Evolutionary conservation across 768 basidiomycete genomes (phyloP).

Genomic region (Russula dissimulans): DNA sequence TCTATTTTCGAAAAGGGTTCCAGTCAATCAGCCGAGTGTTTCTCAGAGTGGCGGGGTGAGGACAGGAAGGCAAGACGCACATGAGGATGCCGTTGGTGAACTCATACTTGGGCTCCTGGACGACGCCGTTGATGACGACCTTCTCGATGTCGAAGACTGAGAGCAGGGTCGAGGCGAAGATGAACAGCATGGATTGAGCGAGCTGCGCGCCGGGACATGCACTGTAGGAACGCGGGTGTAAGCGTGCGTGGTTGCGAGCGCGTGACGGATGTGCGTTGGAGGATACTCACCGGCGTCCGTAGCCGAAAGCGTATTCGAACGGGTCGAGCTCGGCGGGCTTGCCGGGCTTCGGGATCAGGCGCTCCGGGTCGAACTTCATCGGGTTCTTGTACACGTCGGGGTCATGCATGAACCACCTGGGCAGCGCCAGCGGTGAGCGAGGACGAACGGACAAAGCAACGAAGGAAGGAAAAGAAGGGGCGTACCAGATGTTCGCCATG

Average conservation of each 20-base stretch:
- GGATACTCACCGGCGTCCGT: slow-evolving; percentile 21
- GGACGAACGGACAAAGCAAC: not conserved
- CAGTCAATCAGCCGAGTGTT: not conserved
- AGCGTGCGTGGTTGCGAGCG: not conserved
- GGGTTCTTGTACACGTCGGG: slow-evolving; percentile 25
- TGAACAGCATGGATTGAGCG: slow-evolving; percentile 20
- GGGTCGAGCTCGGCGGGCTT: slow-evolving; percentile 20
- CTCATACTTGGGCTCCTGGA: slow-evolving; percentile 13
- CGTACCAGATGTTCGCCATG: slow-evolving; percentile 29
- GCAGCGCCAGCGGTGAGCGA: not conserved
- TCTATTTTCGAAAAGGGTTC: not conserved
- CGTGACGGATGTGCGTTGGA: not conserved
- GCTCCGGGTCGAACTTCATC: slow-evolving; percentile 24
- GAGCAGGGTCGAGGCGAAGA: slow-evolving; percentile 17
- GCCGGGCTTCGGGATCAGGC: slow-evolving; percentile 21
- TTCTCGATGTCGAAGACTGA: slow-evolving; percentile 18
- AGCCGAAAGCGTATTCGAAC: slow-evolving; percentile 21
- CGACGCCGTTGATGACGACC: slow-evolving; percentile 12
- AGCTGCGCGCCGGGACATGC: slow-evolving; percentile 19
- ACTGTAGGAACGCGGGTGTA: not conserved
- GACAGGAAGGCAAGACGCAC: slow-evolving; percentile 1
- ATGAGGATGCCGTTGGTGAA: slow-evolving; percentile 17
- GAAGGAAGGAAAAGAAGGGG: not conserved
- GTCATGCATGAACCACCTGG: slow-evolving; percentile 26
- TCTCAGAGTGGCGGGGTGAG: not conserved